Evolutionary conservation across 257 asterid species (phyloP).

Genomic region (Petrea volubilis): DNA sequence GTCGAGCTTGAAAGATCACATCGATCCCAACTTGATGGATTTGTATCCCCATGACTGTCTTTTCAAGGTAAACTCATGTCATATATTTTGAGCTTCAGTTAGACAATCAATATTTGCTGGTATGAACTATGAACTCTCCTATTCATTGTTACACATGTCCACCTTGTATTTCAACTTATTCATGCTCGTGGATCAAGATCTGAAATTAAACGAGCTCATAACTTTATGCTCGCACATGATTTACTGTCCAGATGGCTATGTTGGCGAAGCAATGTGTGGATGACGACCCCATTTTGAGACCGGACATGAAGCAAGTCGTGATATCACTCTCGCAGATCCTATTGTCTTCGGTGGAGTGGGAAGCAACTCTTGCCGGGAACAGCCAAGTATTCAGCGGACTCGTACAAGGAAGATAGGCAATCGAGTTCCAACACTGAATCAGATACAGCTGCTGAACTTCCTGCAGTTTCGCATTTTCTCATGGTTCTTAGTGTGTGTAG

Average conservation of each 20-base stretch:
- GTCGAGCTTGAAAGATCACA: conserved; percentile 80
- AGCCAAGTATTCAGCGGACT: conserved; percentile 98
- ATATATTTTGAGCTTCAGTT: neutral
- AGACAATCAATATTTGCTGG: too few species aligned
- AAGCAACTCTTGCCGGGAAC: conserved; percentile 98
- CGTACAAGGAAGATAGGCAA: conserved; percentile 80
- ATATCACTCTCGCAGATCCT: conserved; percentile 87
- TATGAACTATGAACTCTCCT: too few species aligned
- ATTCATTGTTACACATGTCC: too few species aligned
- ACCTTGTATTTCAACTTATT: too few species aligned
- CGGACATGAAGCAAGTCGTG: conserved; percentile 95
- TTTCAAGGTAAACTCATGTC: conserved; percentile 60
- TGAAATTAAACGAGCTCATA: neutral
- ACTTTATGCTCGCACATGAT: neutral
- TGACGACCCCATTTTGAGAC: conserved; percentile 87
- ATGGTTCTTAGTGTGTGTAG: conserved; percentile 3
- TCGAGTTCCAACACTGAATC: neutral
- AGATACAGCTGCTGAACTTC: neutral
- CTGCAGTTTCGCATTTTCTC: neutral
- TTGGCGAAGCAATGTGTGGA: conserved; percentile 95
- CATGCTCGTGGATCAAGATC: too few species aligned
- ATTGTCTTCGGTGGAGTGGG: conserved; percentile 94
- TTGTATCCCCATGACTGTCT: conserved; percentile 92
- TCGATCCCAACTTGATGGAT: conserved; percentile 79
- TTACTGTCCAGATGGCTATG: conserved; percentile 56